phyloP scores from a whole-genome alignment of 2,329 filamentous ascomycete genomes.

The Cladosporium sp. region DNA sequence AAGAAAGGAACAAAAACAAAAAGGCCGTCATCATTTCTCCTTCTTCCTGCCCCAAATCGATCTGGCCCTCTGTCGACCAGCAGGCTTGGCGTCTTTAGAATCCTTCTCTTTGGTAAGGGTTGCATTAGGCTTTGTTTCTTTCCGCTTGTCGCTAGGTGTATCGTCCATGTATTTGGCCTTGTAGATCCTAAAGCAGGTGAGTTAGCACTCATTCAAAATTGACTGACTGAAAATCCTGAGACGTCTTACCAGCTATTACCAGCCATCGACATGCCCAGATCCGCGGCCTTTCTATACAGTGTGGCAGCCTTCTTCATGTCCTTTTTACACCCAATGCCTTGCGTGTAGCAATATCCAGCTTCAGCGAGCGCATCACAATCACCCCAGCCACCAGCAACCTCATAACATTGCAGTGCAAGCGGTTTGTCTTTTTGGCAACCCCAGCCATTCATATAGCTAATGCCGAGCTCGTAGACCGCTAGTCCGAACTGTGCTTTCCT shows the following conservation, averaged over 20 bases:
- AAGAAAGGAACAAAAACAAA: not conserved
- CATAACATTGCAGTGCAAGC: conserved; percentile 86
- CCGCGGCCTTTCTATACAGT: conserved; percentile 85
- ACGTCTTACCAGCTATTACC: conserved; percentile 88
- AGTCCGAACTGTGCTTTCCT: conserved; percentile 90
- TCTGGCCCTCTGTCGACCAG: conserved; percentile 16
- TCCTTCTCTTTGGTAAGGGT: conserved; percentile 37
- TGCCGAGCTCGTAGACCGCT: conserved; percentile 92
- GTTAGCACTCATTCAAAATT: not conserved
- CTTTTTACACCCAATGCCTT: conserved; percentile 92
- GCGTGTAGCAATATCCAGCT: conserved; percentile 91
- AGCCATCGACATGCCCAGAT: conserved; percentile 94
- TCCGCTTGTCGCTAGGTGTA: conserved; percentile 25
- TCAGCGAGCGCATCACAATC: conserved; percentile 92
- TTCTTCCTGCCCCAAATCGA: conserved; percentile 24
- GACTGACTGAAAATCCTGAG: not conserved
- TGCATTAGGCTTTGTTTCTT: conserved; percentile 68
- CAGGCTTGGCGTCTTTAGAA: not conserved
- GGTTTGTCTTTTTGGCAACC: conserved; percentile 89
- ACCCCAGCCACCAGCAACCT: conserved; percentile 93
- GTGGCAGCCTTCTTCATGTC: conserved; percentile 90
- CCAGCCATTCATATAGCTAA: conserved; percentile 98
- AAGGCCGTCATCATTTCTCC: conserved; percentile 14
- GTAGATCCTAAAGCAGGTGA: conserved; percentile 69
- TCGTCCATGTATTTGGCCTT: conserved; percentile 86